phyloP scores from a whole-genome alignment of 257 asterid genomes.

The Solanum virginianum region DNA sequence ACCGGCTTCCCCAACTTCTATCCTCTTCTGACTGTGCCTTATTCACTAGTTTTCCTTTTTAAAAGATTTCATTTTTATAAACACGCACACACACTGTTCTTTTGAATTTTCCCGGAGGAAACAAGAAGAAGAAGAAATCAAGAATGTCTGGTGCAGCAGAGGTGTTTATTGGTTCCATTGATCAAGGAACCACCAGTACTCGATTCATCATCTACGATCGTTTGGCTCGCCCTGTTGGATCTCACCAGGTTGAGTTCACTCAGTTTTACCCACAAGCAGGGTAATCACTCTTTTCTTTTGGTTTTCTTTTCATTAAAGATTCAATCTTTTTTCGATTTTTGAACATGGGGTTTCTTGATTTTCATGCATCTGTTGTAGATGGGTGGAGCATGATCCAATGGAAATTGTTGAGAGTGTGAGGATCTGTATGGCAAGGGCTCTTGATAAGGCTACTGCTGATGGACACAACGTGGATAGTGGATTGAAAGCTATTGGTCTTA shows the following conservation, averaged over 20 bases:
- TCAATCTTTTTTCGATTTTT: not conserved
- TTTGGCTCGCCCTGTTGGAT: slow-evolving; percentile 48
- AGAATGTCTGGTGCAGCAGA: slow-evolving; percentile 24
- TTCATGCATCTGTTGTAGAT: slow-evolving; percentile 21
- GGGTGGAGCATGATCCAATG: slow-evolving; percentile 98
- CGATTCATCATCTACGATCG: slow-evolving; percentile 82
- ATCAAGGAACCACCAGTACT: slow-evolving; percentile 97
- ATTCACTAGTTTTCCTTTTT: not conserved
- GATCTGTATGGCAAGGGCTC: slow-evolving; percentile 62
- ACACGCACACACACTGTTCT: not conserved
- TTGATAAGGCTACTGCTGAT: slow-evolving; percentile 85
- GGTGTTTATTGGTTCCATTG: slow-evolving; percentile 68
- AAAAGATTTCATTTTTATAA: not conserved
- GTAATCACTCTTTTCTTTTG: slow-evolving; percentile 17
- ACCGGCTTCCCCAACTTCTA: not conserved
- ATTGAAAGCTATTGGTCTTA: slow-evolving; percentile 82
- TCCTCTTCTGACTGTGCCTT: not conserved
- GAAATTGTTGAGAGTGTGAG: slow-evolving; percentile 86
- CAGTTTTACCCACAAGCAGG: slow-evolving; percentile 88
- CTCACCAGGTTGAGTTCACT: slow-evolving; percentile 87
- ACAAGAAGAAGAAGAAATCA: too few relatives aligned
- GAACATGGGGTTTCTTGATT: not conserved
- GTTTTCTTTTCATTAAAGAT: not conserved
- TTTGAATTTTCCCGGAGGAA: not conserved
- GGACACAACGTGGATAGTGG: slow-evolving; percentile 71